Conservation (phyloP, 2,329 filamentous ascomycete species). For the Colletotrichum australisinense region DNA sequence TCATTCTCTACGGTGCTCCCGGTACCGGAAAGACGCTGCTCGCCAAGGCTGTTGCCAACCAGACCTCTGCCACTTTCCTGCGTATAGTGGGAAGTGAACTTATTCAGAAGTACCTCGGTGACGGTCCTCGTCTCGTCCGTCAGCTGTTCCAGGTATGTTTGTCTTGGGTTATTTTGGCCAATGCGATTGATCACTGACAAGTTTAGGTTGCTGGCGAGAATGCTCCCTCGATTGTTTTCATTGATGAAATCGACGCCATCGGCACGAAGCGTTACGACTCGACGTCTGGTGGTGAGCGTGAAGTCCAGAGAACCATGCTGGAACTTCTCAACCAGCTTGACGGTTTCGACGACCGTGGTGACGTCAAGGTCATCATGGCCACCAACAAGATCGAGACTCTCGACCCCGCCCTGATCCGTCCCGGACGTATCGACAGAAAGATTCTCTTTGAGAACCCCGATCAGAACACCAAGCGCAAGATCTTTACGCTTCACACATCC, state of each 20-base stretch:
- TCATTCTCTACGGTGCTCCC: slow-evolving; percentile 97
- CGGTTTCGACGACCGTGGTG: slow-evolving; percentile 97
- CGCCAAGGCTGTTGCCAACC: slow-evolving; percentile 98
- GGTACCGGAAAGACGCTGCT: slow-evolving; percentile 98
- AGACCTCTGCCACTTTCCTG: slow-evolving; percentile 97
- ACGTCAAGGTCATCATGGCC: slow-evolving; percentile 99
- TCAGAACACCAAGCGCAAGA: slow-evolving; percentile 96
- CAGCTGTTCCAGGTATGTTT: slow-evolving; percentile 85
- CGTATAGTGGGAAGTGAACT: slow-evolving; percentile 98
- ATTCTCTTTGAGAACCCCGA: slow-evolving; percentile 79
- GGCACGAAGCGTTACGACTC: slow-evolving; percentile 99
- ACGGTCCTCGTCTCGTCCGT: slow-evolving; percentile 92
- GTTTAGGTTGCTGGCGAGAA: slow-evolving; percentile 90
- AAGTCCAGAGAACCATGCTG: slow-evolving; percentile 98
- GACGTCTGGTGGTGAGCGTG: slow-evolving; percentile 94
- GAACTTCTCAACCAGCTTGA: slow-evolving; percentile 98
- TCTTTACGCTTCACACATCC: slow-evolving; percentile 96
- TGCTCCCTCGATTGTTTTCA: slow-evolving; percentile 96
- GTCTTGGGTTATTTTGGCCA: not conserved
- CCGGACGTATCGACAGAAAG: slow-evolving; percentile 98
- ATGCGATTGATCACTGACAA: not conserved
- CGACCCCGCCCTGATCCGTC: slow-evolving; percentile 94
- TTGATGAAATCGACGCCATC: slow-evolving; percentile 98
- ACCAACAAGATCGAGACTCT: slow-evolving; percentile 99
- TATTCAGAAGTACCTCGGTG: slow-evolving; percentile 98